Evolutionary conservation across 805 yeast species (phyloP), one percentile per base, ranked within the genome.

Genomic region (Soucietia sequanensis): DNA sequence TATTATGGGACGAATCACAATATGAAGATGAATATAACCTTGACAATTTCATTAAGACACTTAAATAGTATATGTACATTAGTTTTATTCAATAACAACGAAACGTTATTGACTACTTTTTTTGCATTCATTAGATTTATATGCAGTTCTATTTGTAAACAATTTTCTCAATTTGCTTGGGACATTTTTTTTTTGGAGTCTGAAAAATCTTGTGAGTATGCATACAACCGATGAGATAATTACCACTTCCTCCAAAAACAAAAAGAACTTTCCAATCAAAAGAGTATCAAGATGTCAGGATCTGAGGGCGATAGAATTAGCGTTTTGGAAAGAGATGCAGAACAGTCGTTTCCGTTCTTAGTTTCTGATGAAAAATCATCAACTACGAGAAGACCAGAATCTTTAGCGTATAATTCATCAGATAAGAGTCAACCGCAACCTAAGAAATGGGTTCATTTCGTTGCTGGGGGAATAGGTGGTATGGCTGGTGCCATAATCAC

Each of bases 401-500:
- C 49, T 17, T 30, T 62, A 6, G 56, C 46, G 23, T 38, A 42
- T 16, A 43, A 40, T 12, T 22, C 12, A 22, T 18, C 28, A 12
- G 30, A 19, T 6, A n/a, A 12, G 14, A 21, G 14, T 10, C 28
- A 46, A 35, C 38, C 42, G 27, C 62, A 38, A 46, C 44, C 48
- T 4, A 57, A 54, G 35, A 62, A 61, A 31, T 68, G 75, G 91
- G 88, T 84, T 5, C 91, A 84, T 61, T 85, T 85, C 54, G 85
- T 85, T n/a, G 90, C 95, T 9, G 95, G 93, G 33, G 95, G 95
- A 10, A 58, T 86, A 17, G 99, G 97, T 22, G 99, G 99, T 11
- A 93, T 93, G 97, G 86, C 91, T 20, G 99, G 99, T 17, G 96
- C 99, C 2, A 65, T 91, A 3, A 81, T 80, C 35, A 93, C 99